Base-by-base conservation (phyloP, 1,139 yeast genomes). In the Tardiomyces digboiensis region DNA sequence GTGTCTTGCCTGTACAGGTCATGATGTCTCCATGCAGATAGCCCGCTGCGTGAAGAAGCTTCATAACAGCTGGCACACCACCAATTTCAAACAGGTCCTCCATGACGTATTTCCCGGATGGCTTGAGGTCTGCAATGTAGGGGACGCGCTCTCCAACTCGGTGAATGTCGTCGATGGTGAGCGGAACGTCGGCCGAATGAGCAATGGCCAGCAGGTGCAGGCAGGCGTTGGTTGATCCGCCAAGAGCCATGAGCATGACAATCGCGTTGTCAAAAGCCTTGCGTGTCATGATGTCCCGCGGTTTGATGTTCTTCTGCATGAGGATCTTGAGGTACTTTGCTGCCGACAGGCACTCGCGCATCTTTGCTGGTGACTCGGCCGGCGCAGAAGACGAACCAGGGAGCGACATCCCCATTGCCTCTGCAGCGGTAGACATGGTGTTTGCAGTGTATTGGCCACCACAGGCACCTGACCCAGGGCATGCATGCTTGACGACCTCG, bases 381-480 rank as follows among this genome's bases (percentile, higher is more conserved):
- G 56, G 56, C 20, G 53, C 53, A 2, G 56, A 51, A 12, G 55
- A 47, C 8, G 56, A 53, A 1, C 56, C 55, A 4, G 56, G 56
- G 18, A 53, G 45, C 7, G 56, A 54, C 56, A 53, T 53, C 12
- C 56, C 56, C 19, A 53, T 44, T 2, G 55, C 55, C 39, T 53
- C 56, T 3, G 55, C 55, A 40, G 53, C 38, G 18, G 56, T 55
- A 38, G 53, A 53, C 56, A 53, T 53, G 3, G 56, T 53, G 19
- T 56, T 51, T 4, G 56, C 56, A 3, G 56, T 52, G 13, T 56
- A 56, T 54, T 53, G 53, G 16, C 56, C 53, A 39, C 53, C 53
- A 39, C 56, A 53, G 33, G 41, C 53, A 56, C 26, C 56, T 56
- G 2, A 50, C 53, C 42, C 53, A 44, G 13, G 56, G 52, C 8